A percentile compares a stretch with the other conserved stretches of the same genome.
These are phyloP conservation scores for Phytopythium montanum DNA, from an alignment of 352 stramenopile species.

Conservation along the genomic window DNA sequence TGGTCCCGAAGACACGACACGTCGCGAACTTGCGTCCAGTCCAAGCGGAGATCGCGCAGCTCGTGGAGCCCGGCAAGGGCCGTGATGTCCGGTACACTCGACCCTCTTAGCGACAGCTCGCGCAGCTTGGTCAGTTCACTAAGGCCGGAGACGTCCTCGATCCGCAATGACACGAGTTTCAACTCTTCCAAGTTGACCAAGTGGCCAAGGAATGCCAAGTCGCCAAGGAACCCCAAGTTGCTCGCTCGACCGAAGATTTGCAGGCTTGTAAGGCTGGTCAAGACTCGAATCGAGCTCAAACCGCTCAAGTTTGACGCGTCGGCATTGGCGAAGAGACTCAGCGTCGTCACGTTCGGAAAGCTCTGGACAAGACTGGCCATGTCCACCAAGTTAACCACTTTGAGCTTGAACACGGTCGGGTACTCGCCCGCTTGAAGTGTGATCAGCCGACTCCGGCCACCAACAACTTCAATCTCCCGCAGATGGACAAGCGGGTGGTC, in stretches of 20 bases:
- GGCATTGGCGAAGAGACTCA: not conserved
- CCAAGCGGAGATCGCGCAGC: not conserved
- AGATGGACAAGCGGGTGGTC: not conserved
- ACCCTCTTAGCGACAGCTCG: not conserved
- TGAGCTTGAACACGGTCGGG: not conserved
- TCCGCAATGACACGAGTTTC: not conserved
- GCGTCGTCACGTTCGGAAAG: constrained; percentile 3
- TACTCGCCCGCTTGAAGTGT: not conserved
- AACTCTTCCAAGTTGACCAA: not conserved
- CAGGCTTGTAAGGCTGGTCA: not conserved
- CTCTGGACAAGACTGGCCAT: not conserved
- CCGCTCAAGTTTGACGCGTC: not conserved
- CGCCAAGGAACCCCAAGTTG: not conserved
- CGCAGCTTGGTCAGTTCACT: constrained; percentile 1
- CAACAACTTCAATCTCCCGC: not conserved
- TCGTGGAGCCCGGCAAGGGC: not conserved
- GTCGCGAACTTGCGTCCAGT: not conserved
- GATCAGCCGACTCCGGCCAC: too few relatives aligned
- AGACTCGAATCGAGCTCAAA: not conserved
- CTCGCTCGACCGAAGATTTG: not conserved
- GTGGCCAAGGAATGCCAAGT: not conserved
- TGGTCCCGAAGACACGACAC: constrained; percentile 2
- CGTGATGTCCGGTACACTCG: not conserved
- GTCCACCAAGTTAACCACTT: not conserved
- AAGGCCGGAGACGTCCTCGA: not conserved